Conservation (phyloP, 2,329 filamentous ascomycete genomes). For the Rutstroemia sp. region DNA sequence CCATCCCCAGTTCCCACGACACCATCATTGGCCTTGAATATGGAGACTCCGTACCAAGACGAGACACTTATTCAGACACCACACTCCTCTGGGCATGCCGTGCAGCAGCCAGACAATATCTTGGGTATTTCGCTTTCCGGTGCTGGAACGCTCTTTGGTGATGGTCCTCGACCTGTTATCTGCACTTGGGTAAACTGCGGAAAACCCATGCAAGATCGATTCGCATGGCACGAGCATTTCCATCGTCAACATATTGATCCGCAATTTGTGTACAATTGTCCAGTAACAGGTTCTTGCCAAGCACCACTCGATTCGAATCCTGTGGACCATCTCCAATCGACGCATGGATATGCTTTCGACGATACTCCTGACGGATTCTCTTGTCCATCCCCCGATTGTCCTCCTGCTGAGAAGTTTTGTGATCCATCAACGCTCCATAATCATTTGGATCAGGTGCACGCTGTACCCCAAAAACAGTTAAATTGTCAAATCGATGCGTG, state of each 20-base stretch:
- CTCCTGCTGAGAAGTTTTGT: slow-evolving; percentile 15
- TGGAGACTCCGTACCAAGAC: slow-evolving; percentile 2
- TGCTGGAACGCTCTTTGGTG: slow-evolving; percentile 17
- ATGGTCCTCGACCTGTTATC: slow-evolving; percentile 10
- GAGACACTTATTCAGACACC: background rate
- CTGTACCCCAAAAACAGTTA: slow-evolving; percentile 22
- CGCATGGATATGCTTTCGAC: slow-evolving; percentile 25
- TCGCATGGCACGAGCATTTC: slow-evolving; percentile 23
- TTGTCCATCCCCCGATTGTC: slow-evolving; percentile 25
- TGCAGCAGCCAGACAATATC: background rate
- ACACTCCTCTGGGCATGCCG: background rate
- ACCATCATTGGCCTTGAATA: slow-evolving; percentile 16
- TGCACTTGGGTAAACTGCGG: slow-evolving; percentile 26
- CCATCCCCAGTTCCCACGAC: slow-evolving; percentile 13
- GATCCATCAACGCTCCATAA: slow-evolving; percentile 24
- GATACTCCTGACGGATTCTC: slow-evolving; percentile 14
- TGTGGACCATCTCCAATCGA: slow-evolving; percentile 22
- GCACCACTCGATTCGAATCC: slow-evolving; percentile 19
- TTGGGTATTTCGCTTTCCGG: background rate
- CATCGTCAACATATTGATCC: slow-evolving; percentile 26
- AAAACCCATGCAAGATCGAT: slow-evolving; percentile 15
- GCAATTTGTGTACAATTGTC: slow-evolving; percentile 24
- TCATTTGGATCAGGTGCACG: slow-evolving; percentile 25
- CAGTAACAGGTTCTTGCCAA: slow-evolving; percentile 21
- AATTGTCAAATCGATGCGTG: slow-evolving; percentile 23